A percentile compares a stretch with the other conserved stretches of the same genome.
phyloP scores from a whole-genome alignment of 1,139 yeast species.

The Lodderomyces oxycetoniae region DNA sequence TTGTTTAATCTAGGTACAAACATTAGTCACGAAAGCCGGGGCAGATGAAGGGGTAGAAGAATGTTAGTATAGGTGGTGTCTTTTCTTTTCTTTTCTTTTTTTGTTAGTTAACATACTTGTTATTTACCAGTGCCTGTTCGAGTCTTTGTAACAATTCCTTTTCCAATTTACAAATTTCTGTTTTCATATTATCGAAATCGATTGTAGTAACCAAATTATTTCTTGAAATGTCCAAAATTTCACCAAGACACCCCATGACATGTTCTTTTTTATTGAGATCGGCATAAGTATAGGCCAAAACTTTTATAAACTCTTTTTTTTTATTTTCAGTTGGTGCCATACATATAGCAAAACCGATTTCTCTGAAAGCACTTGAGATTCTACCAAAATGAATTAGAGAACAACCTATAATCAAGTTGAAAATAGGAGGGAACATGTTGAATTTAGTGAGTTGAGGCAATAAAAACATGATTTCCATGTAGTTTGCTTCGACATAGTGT shows the following conservation, averaged over 20 bases:
- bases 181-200: conserved; percentile 8
- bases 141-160: conserved; percentile 3
- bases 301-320: conserved; percentile 8
- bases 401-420: conserved; percentile 11
- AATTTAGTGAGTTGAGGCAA: conserved; percentile 9
- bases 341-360: conserved; percentile 11
- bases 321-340: conserved; percentile 6
- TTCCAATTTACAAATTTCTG: conserved; percentile 6
- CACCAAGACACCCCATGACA: conserved; percentile 12
- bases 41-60: no score
- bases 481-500: conserved; percentile 8
- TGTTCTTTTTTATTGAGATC: conserved; percentile 9
- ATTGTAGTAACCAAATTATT: conserved; percentile 2
- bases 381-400: conserved; percentile 11
- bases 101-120: conserved; percentile 6
- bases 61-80: no score
- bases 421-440: conserved; percentile 7
- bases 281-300: conserved; percentile 8
- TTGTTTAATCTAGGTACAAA: conserved; percentile 3
- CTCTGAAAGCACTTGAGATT: conserved; percentile 10
- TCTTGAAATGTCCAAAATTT: conserved; percentile 11
- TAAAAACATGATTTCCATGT: conserved; percentile 8
- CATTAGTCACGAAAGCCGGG: no score
- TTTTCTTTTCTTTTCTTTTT: no score
- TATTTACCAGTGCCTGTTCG: conserved; percentile 4